These are phyloP conservation scores for Trypanosoma brucei DNA, from an alignment of 208 protist genomes.

Conservation along the genomic window DNA sequence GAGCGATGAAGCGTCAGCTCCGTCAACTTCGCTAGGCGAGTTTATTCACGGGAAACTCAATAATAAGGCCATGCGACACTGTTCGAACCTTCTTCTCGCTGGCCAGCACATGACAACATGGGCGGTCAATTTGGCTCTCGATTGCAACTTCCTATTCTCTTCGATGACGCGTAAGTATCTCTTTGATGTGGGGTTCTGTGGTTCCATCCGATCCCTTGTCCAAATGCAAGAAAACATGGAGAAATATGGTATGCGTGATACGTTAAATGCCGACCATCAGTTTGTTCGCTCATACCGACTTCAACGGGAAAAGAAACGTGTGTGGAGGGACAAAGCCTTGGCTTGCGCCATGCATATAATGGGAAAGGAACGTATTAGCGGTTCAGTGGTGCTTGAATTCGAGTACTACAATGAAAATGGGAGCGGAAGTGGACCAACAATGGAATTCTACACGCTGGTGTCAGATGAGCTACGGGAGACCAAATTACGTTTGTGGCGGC, in stretches of 20 bases:
- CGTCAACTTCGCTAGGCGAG: slow-evolving; percentile 34
- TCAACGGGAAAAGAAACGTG: slow-evolving; percentile 35
- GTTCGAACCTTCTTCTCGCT: slow-evolving; percentile 63
- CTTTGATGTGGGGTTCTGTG: slow-evolving; percentile 78
- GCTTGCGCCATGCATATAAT: slow-evolving; percentile 65
- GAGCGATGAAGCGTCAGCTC: slow-evolving; percentile 22
- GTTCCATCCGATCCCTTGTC: slow-evolving; percentile 44
- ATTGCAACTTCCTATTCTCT: slow-evolving; percentile 81
- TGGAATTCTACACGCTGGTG: slow-evolving; percentile 88
- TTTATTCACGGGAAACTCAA: slow-evolving; percentile 79
- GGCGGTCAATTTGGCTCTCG: slow-evolving; percentile 74
- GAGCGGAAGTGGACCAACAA: slow-evolving; percentile 84
- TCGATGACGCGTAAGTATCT: slow-evolving; percentile 66
- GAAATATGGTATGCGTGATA: slow-evolving; percentile 29
- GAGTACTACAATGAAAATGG: slow-evolving; percentile 89
- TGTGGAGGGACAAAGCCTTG: slow-evolving; percentile 48
- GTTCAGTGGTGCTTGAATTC: slow-evolving; percentile 66
- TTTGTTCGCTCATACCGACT: slow-evolving; percentile 23
- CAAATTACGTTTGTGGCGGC: slow-evolving; percentile 54
- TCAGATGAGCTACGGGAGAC: slow-evolving; percentile 56
- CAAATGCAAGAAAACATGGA: slow-evolving; percentile 48
- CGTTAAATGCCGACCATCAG: slow-evolving; percentile 14
- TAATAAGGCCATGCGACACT: slow-evolving; percentile 77
- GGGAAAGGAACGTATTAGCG: slow-evolving; percentile 30
- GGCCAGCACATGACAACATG: slow-evolving; percentile 72